These are phyloP conservation scores for Drechslerella dactyloides DNA, from an alignment of 2,329 filamentous ascomycete species.

Conservation along the genomic window DNA sequence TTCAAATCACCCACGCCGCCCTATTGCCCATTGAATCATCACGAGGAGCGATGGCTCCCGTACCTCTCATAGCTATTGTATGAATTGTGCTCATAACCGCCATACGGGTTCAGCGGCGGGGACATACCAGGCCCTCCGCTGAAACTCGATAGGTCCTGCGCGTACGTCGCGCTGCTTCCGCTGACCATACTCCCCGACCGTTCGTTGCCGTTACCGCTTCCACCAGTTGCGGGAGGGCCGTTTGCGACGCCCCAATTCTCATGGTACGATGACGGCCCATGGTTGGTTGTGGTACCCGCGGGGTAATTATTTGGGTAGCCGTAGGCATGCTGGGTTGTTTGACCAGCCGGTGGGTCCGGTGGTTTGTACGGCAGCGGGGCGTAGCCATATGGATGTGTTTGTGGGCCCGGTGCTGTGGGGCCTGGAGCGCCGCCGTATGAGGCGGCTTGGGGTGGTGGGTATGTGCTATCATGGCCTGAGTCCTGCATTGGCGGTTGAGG, in stretches of 20 bases:
- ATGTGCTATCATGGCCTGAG: not conserved
- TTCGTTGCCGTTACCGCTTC: conserved; percentile 7
- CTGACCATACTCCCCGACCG: conserved; percentile 28
- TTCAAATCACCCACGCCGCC: too few relatives aligned
- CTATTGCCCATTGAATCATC: too few relatives aligned
- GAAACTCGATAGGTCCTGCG: conserved; percentile 22
- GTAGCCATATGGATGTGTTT: not conserved
- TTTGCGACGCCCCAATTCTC: conserved; percentile 29
- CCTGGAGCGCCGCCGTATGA: not conserved
- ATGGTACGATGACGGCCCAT: conserved; percentile 27
- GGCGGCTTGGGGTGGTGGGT: not conserved
- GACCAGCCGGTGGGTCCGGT: not conserved
- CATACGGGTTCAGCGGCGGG: conserved; percentile 21
- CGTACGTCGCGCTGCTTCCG: conserved; percentile 9
- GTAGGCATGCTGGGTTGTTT: not conserved
- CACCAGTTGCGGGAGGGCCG: not conserved
- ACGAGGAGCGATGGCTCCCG: too few relatives aligned
- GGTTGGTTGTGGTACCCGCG: too few relatives aligned
- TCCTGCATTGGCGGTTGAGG: conserved; percentile 16
- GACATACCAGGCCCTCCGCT: conserved; percentile 14
- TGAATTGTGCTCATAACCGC: conserved; percentile 21
- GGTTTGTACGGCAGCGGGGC: not conserved
- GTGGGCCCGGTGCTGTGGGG: not conserved
- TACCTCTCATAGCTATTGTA: conserved; percentile 21
- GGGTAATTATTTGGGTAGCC: too few relatives aligned